Evolutionary conservation across 306 rosid species (phyloP).

Genomic region (Corylus heterophylla): DNA sequence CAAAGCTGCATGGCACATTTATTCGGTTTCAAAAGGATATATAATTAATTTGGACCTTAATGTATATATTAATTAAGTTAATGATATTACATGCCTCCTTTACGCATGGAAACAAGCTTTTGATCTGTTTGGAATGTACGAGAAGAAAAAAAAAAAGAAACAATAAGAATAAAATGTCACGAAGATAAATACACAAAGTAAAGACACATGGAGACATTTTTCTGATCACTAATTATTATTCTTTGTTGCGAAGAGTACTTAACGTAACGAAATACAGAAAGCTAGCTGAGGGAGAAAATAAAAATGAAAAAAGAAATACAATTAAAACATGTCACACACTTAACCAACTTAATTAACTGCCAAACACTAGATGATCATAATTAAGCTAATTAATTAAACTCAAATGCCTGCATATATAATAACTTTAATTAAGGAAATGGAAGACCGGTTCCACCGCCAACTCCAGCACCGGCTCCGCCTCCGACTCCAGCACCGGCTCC

Average conservation of each 20-base stretch:
- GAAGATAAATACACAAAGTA: background rate
- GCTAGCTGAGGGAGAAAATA: too few relatives aligned
- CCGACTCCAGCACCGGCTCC: constrained; percentile 13
- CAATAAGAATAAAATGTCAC: too few relatives aligned
- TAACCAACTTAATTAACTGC: background rate
- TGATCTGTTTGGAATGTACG: too few relatives aligned
- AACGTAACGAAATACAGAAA: background rate
- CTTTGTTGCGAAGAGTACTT: background rate
- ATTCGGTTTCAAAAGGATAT: too few relatives aligned
- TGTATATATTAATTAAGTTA: too few relatives aligned
- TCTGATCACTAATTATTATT: background rate
- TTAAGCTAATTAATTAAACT: background rate
- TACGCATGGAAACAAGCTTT: too few relatives aligned
- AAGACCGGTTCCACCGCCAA: background rate
- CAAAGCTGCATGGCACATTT: too few relatives aligned
- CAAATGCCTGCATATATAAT: background rate
- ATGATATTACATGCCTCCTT: too few relatives aligned
- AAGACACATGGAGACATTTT: background rate
- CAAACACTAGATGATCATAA: background rate
- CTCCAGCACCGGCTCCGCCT: background rate
- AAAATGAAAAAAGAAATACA: background rate
- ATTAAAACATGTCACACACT: background rate
- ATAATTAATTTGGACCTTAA: too few relatives aligned
- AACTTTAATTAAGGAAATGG: background rate
- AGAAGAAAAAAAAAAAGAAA: too few relatives aligned